phyloP scores from a whole-genome alignment of 495 filamentous ascomycete genomes.

The Neurospora sp. region DNA sequence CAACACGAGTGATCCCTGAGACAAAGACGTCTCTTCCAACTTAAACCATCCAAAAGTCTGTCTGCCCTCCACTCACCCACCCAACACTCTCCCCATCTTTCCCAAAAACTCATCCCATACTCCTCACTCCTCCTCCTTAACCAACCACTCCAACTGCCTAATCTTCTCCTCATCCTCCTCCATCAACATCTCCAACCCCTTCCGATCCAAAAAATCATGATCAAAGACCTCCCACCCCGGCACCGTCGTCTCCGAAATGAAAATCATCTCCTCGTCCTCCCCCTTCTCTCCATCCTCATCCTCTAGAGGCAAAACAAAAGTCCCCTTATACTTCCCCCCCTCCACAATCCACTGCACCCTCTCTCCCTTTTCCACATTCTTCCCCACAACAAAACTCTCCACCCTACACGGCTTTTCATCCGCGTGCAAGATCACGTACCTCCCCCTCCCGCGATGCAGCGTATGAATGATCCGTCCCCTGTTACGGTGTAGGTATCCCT shows the following conservation, averaged over 20 bases:
- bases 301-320: slow-evolving; percentile 43
- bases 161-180: slow-evolving; percentile 28
- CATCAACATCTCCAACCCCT: slow-evolving; percentile 38
- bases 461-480: slow-evolving; percentile 51
- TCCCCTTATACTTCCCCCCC: slow-evolving; percentile 54
- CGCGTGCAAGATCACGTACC: slow-evolving; percentile 51
- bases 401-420: slow-evolving; percentile 32
- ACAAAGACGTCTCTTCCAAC: slow-evolving; percentile 1
- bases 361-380: slow-evolving; percentile 45
- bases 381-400: slow-evolving; percentile 55
- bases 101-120: neutral
- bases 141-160: slow-evolving; percentile 41
- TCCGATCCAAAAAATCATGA: slow-evolving; percentile 47
- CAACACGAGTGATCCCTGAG: neutral
- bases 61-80: neutral
- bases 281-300: slow-evolving; percentile 23
- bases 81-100: neutral
- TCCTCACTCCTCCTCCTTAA: neutral
- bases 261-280: slow-evolving; percentile 25
- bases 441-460: slow-evolving; percentile 46
- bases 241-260: slow-evolving; percentile 59
- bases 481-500: slow-evolving; percentile 53
- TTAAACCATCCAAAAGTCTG: neutral
- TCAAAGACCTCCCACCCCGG: slow-evolving; percentile 58
- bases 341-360: slow-evolving; percentile 59